Base-by-base conservation (phyloP, 345 rosid species). In the Leavenworthia alabamica region DNA sequence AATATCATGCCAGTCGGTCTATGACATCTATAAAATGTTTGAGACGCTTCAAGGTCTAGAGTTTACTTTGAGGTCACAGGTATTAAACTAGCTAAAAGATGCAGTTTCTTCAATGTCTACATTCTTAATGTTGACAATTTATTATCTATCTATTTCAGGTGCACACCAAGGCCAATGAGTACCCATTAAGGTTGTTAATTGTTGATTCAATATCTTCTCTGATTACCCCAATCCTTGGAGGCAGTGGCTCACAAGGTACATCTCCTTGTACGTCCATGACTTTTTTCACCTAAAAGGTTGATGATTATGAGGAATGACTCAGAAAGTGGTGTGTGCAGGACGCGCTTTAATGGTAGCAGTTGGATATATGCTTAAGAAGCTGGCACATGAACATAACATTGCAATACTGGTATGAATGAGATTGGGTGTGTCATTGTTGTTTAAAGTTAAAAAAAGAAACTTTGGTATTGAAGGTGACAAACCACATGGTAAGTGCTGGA, bases 201-300 rank as follows among this genome's bases (percentile, higher is more conserved):
- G 70, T 89, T 66, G 97, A 89, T 80, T 84, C 97, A 26, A 41
- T 89, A 62, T 87, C 95, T n/a, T 87, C 83, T 50, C 56, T 87
- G 66, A 80, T 83, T 36, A 71, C 93, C 22, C 93, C 97, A 50
- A 72, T 85, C 66, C 95, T 87, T 28, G 90, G 88, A 42, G 80
- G 88, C 74, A 54, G 67, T 64, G 71, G 86, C 66, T 68, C 89
- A 40, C 91, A 77, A 52, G 95, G 97, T 89, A 82, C 48, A 36
- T 51, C 24, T 48, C 70, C 63, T 69, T 61, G 66, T 6, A 75
- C 22, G 61, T 67, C 45, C 50, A 37, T 53, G 13, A 6, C 48
- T 2, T 5, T 60, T 67, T 50, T 72, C 28, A 29, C 31, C 51
- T 23, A 11, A 19, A 15, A 27, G 49, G 50, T 44, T 52, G 11